These are phyloP conservation scores for Dillenia suffruticosa DNA, from an alignment of 164 flowering plant species.

Conservation along the genomic window DNA sequence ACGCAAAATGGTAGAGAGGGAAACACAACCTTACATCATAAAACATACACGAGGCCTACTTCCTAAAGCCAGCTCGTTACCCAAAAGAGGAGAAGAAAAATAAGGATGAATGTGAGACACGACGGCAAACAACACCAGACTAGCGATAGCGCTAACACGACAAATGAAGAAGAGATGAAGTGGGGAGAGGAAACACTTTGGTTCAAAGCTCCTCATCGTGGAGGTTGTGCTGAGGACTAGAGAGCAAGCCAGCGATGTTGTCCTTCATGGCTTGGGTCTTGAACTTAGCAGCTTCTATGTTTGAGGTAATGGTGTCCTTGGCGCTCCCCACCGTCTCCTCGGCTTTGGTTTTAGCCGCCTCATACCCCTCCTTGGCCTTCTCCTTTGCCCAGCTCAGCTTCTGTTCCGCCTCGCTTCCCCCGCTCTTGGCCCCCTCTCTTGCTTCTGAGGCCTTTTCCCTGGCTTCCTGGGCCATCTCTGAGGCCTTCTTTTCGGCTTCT, in stretches of 20 bases:
- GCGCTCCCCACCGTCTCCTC: constrained; percentile 29
- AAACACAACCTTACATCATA: too few relatives aligned
- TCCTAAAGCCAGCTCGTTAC: too few relatives aligned
- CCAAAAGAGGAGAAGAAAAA: too few relatives aligned
- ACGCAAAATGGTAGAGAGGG: too few relatives aligned
- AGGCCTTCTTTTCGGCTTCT: constrained; percentile 7
- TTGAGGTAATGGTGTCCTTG: constrained; percentile 22
- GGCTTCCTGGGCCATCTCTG: constrained; percentile 11
- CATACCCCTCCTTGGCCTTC: constrained; percentile 25
- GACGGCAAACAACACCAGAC: too few relatives aligned
- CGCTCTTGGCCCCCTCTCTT: background rate
- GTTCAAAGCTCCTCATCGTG: constrained; percentile 23
- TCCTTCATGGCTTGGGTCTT: constrained; percentile 20
- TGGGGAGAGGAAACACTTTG: background rate
- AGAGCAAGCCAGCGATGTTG: constrained; percentile 2
- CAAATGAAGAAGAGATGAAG: too few relatives aligned
- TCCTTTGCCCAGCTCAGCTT: constrained; percentile 11
- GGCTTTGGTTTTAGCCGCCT: constrained; percentile 26
- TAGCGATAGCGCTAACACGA: too few relatives aligned
- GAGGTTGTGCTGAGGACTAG: background rate
- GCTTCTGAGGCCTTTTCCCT: background rate
- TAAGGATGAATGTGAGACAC: too few relatives aligned
- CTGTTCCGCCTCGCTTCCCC: constrained; percentile 4
- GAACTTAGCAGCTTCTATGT: constrained; percentile 24
- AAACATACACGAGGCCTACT: too few relatives aligned